Evolutionary conservation across 495 filamentous ascomycete species (phyloP).

Genomic region (Hyaloscypha finlandica): DNA sequence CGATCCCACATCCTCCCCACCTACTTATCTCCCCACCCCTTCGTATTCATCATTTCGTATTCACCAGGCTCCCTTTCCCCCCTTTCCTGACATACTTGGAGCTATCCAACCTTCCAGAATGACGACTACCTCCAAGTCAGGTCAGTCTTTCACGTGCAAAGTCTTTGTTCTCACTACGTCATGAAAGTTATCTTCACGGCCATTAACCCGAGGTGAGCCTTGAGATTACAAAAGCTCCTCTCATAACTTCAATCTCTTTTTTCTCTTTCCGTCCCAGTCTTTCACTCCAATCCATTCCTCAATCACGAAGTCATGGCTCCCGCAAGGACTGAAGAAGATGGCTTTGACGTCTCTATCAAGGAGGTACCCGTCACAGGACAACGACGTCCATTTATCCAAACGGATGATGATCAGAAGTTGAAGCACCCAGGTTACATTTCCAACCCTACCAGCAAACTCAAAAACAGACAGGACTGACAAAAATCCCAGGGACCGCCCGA

Average conservation of each 20-base stretch:
- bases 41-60: background rate
- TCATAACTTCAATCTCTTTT: background rate
- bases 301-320: conserved; percentile 12
- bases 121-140: background rate
- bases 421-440: conserved; percentile 24
- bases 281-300: background rate
- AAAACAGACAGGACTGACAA: background rate
- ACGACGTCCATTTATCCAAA: conserved; percentile 34
- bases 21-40: background rate
- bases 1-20: background rate
- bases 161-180: conserved; percentile 1
- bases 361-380: conserved; percentile 30
- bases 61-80: background rate
- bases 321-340: conserved; percentile 14
- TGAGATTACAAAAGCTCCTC: background rate
- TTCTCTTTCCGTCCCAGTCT: background rate
- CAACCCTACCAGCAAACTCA: background rate
- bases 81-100: background rate
- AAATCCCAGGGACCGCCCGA: conserved; percentile 20
- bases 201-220: background rate
- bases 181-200: background rate
- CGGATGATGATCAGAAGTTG: conserved; percentile 29
- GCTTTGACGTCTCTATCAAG: conserved; percentile 25
- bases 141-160: conserved; percentile 8
- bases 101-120: background rate